Evolutionary conservation across 2,329 filamentous ascomycete genomes (phyloP), one percentile per base, ranked within the genome.

Genomic region (Neofusicoccum parvum): DNA sequence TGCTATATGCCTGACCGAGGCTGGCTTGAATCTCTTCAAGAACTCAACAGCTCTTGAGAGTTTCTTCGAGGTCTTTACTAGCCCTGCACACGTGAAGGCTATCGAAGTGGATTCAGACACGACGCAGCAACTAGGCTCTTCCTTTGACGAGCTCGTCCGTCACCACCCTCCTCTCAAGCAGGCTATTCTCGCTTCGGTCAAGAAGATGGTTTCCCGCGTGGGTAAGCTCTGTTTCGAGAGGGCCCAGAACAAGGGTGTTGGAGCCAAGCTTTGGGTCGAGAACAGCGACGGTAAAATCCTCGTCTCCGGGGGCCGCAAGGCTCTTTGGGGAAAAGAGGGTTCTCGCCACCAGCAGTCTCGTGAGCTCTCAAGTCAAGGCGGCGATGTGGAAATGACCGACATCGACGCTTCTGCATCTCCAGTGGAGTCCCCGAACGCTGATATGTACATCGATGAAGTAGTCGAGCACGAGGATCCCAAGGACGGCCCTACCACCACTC

Each of bases 11-110:
- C 81, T 99, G 65, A 97, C 97, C 71, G 90, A 92, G 68, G 84
- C 87, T 34, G 95, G 95, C 9, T 90, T 97, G 83, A 90, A 91
- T 72, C 85, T 97, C 74, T 96, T 99, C 72, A 88, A 92, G 65
- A 86, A 88, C 0, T 97, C 94, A 0, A 85, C 88, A 66, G 94
- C 92, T 1, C 84, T 99, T 50, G 89, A 94, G 65, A 91, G 88
- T 70, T 98, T 94, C 75, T 90, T 99, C 69, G 92, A 97, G 75
- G 92, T 98, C n/a, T 99, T 99, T 70, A 92, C 97, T 77, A 98
- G 92, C 70, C 89, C 93, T 2, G 86, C 88, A 15, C 96, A 99
- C 78, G 88, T 99, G 66, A 92, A 91, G 71, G 90, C 90, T 68
- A 88, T 99, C 84, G 88, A 92, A 68, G 82, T 83, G 43, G 94